Base-by-base conservation (phyloP, 1,139 yeast species). In the Scheffersomyces segobiensis region DNA sequence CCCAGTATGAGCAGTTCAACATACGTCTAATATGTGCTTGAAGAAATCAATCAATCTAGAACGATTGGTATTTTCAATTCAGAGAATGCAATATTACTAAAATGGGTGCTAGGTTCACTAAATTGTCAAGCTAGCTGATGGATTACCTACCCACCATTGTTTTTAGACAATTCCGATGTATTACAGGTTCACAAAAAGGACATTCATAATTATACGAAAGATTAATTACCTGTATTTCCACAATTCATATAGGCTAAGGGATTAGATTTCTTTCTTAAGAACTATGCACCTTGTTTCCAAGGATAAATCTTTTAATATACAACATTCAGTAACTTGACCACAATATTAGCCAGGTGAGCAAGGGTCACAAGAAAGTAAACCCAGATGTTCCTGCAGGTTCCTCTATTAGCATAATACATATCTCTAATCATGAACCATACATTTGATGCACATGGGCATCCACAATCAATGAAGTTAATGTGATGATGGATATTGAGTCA, bases 1-100 rank as follows among this genome's bases (percentile, higher is more conserved):
- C 80, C 81, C 17, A 72, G 75, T 53, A 74, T 75, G 76, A 75
- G 76, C 64, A 66, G 69, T 47, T 67, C 67, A 52, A 63, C 62
- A 20, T 48, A 63, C 24, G 65, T 63, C 6, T 65, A 53, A 55
- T 7, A 7, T 10, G 42, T 12, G 42, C 42, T 2, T 32, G 17
- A 7, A 32, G 7, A 14, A 17, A 32, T 32, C 26, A 24, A 5
- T 7, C 42, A 32, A 32, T 32, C 42, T 32, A 32, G 42, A 32
- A 32, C 12, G 42, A 12, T 32, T 4, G 42, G 17, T 2, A 6
- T 4, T 24, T 7, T 3, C 17, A 32, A 32, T 12, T 32, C 42
- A 32, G 42, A 8, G 42, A 32, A 32, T 32, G 42, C 42, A 32
- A 32, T 32, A 32, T 32, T 26, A 10, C 10, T 12, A 32, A 10